phyloP scores from a whole-genome alignment of 176 grass and related monocot genomes.

The Hordeum vulgare region DNA sequence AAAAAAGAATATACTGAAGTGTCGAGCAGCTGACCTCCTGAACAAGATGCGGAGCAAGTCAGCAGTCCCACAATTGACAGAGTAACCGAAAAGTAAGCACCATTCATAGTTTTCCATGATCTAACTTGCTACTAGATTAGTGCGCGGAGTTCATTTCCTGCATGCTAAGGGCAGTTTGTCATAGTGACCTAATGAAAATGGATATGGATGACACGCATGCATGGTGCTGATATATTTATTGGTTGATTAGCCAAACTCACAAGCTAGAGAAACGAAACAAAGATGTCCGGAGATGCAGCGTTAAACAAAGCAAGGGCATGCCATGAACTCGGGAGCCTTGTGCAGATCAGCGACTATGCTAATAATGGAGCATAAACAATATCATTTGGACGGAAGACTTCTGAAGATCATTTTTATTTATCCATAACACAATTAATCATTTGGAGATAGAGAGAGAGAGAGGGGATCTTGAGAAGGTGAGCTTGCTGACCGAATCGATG shows the following conservation, averaged over 20 bases:
- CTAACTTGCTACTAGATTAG: neutral
- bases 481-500: neutral
- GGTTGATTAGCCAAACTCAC: neutral
- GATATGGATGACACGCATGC: neutral
- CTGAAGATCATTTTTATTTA: neutral
- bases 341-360: neutral
- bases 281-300: neutral
- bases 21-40: too few species aligned
- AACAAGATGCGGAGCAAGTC: too few species aligned
- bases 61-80: neutral
- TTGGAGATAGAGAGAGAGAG: neutral
- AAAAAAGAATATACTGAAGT: too few species aligned
- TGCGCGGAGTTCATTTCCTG: neutral
- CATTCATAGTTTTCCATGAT: neutral
- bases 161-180: neutral
- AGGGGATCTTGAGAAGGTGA: neutral
- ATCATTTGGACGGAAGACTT: neutral
- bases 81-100: neutral
- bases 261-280: neutral
- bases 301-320: slow-evolving; percentile 10
- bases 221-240: neutral
- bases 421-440: neutral
- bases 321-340: neutral
- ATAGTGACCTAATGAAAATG: neutral
- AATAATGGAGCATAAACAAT: slow-evolving; percentile 17